Evolutionary conservation across 2,329 filamentous ascomycete species (phyloP).

Genomic region (Leptographium wingfieldii): DNA sequence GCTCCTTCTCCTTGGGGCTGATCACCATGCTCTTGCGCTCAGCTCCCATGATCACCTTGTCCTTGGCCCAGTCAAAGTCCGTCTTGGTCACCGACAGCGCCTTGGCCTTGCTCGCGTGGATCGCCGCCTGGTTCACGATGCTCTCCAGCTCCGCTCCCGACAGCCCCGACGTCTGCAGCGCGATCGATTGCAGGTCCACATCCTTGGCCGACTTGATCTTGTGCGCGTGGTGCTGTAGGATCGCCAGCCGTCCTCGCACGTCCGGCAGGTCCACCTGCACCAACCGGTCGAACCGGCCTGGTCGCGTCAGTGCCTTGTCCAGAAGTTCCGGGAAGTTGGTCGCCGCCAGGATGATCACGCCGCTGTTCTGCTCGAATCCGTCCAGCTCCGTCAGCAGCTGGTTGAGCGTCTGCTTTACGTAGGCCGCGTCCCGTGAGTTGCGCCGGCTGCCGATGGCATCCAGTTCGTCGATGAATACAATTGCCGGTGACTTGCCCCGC

Average conservation of each 20-base stretch:
- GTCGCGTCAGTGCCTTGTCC: slow-evolving; percentile 87
- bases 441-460: slow-evolving; percentile 91
- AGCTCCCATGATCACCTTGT: slow-evolving; percentile 94
- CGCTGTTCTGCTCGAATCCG: slow-evolving; percentile 87
- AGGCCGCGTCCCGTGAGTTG: slow-evolving; percentile 83
- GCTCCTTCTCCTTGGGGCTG: slow-evolving; percentile 85
- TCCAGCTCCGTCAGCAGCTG: slow-evolving; percentile 94
- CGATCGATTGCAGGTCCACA: slow-evolving; percentile 74
- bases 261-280: slow-evolving; percentile 82
- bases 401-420: slow-evolving; percentile 95
- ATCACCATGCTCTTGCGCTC: slow-evolving; percentile 85
- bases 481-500: slow-evolving; percentile 32
- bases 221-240: slow-evolving; percentile 85
- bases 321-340: slow-evolving; percentile 93
- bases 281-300: slow-evolving; percentile 90
- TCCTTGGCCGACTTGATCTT: slow-evolving; percentile 72
- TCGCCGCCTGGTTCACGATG: slow-evolving; percentile 88
- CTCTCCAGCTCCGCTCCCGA: slow-evolving; percentile 96
- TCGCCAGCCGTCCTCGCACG: slow-evolving; percentile 83
- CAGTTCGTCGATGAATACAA: slow-evolving; percentile 77
- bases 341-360: slow-evolving; percentile 89
- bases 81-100: slow-evolving; percentile 58
- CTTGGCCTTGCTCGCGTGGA: slow-evolving; percentile 85
- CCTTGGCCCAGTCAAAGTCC: slow-evolving; percentile 95
- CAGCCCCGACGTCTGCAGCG: slow-evolving; percentile 78